Evolutionary conservation across 2,329 filamentous ascomycete species (phyloP).

Genomic region (Aspergillus vadensis): DNA sequence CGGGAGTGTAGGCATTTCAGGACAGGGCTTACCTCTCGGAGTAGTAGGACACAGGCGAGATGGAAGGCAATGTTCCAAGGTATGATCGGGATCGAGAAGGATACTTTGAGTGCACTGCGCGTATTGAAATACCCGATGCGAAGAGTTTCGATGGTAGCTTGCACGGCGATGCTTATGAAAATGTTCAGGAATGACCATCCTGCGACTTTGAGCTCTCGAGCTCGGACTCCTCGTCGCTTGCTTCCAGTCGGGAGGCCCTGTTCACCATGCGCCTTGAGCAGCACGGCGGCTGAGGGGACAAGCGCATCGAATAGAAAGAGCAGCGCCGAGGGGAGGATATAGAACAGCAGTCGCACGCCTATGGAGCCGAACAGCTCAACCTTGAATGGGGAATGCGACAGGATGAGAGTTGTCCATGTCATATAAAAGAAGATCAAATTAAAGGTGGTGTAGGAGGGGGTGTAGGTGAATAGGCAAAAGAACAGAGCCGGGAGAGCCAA

Average conservation of each 20-base stretch:
- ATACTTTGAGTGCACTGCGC: conserved; percentile 60
- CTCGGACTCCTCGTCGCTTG: conserved; percentile 42
- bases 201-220: conserved; percentile 52
- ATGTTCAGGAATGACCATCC: conserved; percentile 60
- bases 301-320: conserved; percentile 73
- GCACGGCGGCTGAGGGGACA: conserved; percentile 67
- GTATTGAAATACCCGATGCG: conserved; percentile 56
- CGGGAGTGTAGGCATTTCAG: not conserved
- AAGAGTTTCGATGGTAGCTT: conserved; percentile 57
- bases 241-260: conserved; percentile 50
- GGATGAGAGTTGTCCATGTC: conserved; percentile 81
- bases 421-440: conserved; percentile 89
- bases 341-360: conserved; percentile 68
- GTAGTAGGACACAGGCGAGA: conserved; percentile 53
- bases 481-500: conserved; percentile 35
- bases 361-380: conserved; percentile 74
- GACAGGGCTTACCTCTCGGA: conserved; percentile 56
- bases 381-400: conserved; percentile 72
- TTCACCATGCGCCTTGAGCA: conserved; percentile 68
- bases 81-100: conserved; percentile 61
- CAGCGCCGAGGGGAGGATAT: conserved; percentile 69
- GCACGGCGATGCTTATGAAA: conserved; percentile 54
- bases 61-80: conserved; percentile 63
- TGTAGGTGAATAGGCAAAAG: conserved; percentile 30
- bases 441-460: conserved; percentile 74